Evolutionary conservation across 2,329 filamentous ascomycete genomes (phyloP).

Genomic region (Zopfia rhizophila): DNA sequence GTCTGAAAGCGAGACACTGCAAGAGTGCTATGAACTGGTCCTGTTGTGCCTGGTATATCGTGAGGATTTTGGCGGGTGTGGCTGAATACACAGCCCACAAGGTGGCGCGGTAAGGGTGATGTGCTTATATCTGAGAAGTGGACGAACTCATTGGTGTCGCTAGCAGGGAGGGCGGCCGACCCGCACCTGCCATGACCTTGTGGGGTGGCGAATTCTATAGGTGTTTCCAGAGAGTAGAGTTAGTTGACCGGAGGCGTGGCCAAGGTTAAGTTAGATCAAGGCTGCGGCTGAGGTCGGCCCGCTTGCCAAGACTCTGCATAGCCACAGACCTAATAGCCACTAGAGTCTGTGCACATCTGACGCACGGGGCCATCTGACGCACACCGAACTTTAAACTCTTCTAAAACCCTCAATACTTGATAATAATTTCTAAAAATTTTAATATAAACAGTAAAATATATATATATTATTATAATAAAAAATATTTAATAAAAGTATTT

Average conservation of each 20-base stretch:
- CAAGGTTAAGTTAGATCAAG: constrained; percentile 3
- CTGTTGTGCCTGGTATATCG: constrained; percentile 2
- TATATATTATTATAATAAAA: too few species aligned
- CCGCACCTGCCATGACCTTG: too few species aligned
- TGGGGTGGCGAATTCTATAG: too few species aligned
- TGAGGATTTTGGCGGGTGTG: constrained; percentile 13
- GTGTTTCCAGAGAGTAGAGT: neutral
- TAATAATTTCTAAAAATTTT: too few species aligned
- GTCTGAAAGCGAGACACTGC: constrained; percentile 11
- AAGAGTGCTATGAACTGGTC: constrained; percentile 20
- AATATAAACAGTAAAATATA: too few species aligned
- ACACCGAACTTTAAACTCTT: too few species aligned
- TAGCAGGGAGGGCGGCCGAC: too few species aligned
- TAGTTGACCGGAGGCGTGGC: constrained; percentile 5
- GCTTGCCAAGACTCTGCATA: constrained; percentile 6
- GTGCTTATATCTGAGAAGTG: too few species aligned
- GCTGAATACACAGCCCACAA: constrained; percentile 16
- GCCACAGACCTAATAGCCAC: constrained; percentile 1
- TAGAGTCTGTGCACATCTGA: neutral
- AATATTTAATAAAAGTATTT: too few species aligned
- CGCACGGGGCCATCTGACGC: too few species aligned
- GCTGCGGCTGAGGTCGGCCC: constrained; percentile 7
- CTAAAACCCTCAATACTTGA: too few species aligned
- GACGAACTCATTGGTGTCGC: too few species aligned
- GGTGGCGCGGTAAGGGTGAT: constrained; percentile 19